phyloP scores from a whole-genome alignment of 495 filamentous ascomycete species.

The Parachaetomium inaequale region DNA sequence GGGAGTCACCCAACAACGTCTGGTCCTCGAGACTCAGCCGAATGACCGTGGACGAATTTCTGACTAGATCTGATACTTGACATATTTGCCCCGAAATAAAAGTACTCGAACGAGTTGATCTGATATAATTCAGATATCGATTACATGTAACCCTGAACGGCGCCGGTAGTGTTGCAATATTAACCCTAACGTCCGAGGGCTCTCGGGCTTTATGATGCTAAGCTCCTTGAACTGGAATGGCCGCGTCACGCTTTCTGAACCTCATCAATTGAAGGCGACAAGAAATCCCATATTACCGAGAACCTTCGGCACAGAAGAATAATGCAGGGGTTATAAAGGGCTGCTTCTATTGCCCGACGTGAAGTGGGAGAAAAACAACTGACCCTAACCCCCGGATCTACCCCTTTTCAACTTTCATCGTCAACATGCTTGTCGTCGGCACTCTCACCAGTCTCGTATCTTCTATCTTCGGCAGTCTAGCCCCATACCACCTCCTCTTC shows the following conservation, averaged over 20 bases:
- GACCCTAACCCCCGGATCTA: neutral
- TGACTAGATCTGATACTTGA: too few species aligned
- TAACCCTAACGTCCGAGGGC: neutral
- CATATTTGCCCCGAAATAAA: too few species aligned
- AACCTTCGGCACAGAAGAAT: neutral
- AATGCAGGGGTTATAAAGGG: neutral
- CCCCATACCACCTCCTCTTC: conserved; percentile 47
- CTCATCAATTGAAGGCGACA: neutral
- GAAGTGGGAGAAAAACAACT: neutral
- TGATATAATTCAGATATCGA: too few species aligned
- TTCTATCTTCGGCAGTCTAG: conserved; percentile 11
- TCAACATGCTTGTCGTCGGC: neutral
- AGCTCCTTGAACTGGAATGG: neutral
- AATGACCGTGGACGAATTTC: too few species aligned
- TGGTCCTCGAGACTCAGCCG: too few species aligned
- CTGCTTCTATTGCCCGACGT: neutral
- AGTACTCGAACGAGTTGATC: too few species aligned
- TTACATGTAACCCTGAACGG: neutral
- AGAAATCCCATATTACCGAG: neutral
- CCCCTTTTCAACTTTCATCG: neutral
- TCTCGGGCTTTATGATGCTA: neutral
- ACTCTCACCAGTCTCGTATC: neutral
- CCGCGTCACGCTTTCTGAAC: neutral
- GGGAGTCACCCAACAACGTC: too few species aligned
- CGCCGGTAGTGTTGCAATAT: neutral